phyloP scores from a whole-genome alignment of 2,329 filamentous ascomycete species.

The Sporothrix mexicana region DNA sequence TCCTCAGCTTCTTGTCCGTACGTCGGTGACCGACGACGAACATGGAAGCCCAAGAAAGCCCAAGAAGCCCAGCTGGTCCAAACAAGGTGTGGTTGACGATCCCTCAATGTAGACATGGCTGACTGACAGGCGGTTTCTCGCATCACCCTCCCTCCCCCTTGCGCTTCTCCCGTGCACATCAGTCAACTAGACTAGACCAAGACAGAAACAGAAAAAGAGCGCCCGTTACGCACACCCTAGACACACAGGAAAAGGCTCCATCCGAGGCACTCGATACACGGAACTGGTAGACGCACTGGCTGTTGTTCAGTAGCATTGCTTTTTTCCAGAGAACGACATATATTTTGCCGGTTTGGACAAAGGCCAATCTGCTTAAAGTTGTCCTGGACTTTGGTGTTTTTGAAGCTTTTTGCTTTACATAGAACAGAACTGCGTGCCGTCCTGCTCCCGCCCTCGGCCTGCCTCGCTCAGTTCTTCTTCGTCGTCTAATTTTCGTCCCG shows the following conservation, averaged over 20 bases:
- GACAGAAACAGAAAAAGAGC: conserved; percentile 18
- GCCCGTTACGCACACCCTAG: neutral
- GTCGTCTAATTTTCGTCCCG: neutral
- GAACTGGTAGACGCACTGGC: neutral
- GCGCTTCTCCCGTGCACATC: conserved; percentile 16
- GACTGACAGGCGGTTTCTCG: conserved; percentile 15
- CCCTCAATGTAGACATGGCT: neutral
- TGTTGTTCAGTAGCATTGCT: neutral
- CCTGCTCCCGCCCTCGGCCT: neutral
- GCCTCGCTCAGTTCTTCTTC: neutral
- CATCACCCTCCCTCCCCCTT: neutral
- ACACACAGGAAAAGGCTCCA: neutral
- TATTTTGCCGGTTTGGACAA: neutral
- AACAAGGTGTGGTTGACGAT: neutral
- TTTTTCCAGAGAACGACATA: conserved; percentile 3
- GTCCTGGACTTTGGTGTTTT: neutral
- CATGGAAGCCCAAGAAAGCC: neutral
- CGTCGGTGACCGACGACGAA: conserved; percentile 17
- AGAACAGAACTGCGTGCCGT: neutral
- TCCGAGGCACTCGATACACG: neutral
- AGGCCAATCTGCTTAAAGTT: conserved; percentile 7
- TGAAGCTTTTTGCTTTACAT: neutral
- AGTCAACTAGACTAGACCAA: conserved; percentile 8
- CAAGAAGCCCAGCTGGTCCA: neutral
- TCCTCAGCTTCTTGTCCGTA: neutral